Evolutionary conservation across 257 asterid species (phyloP), one percentile per base, ranked within the genome.

Genomic region (Avicennia marina): DNA sequence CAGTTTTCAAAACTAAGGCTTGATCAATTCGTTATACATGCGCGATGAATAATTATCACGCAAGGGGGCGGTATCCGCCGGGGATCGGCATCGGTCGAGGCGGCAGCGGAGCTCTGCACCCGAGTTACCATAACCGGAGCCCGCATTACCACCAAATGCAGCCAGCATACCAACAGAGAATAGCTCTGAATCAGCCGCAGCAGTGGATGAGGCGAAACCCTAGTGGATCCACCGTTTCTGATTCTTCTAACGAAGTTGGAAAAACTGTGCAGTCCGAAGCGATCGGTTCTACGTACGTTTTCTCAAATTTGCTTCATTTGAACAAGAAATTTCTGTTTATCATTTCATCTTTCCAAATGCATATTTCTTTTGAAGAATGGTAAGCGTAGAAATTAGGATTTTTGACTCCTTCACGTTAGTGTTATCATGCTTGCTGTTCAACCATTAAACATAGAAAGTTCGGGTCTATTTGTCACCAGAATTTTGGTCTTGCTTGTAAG

Each of bases 141-240:
- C 57, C 64, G 22, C 32, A 56, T 56, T 49, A 56, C 50, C 32
- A 29, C 7, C 49, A 56, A 13, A 1, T n/a, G 53, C 65, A 57
- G 32, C 65, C 58, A 58, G 65, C 60, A 29, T 41, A 57, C 53
- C 44, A n/a, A 15, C 57, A 54, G n/a, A 40, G 57, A 33, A 45
- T 57, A 49, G 50, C 52, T 17, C 44, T 34, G 34, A 56, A 45
- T 56, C 79, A 79, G 49, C 82, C 61, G 26, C 81, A 62, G 69
- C 86, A 81, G 65, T 81, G 83, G 89, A 83, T 75, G 56, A 67
- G 83, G 51, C 73, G 81, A 62, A 78, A 69, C 69, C 79, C 59
- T 57, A 53, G 69, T 15, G 62, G 39, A 48, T 42, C 71, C 53
- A 42, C 47, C 11, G 63, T 45, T n/a, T 48, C 71, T 9, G 85